A percentile compares a stretch with the other conserved stretches of the same genome.
phyloP scores from a whole-genome alignment of 2,329 filamentous ascomycete species.

The Periconia macrospinosa region DNA sequence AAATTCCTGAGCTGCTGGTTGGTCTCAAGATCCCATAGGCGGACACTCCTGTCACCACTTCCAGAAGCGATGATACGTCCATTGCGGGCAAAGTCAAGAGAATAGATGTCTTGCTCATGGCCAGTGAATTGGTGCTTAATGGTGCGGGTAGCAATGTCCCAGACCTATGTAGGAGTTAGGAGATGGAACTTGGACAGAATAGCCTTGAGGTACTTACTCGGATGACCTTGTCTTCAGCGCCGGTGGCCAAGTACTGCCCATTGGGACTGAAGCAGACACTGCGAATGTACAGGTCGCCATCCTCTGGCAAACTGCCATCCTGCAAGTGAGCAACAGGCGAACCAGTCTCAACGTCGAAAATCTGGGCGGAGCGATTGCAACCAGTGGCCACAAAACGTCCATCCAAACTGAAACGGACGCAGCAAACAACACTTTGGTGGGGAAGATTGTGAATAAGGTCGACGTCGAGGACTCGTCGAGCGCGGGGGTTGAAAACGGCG shows the following conservation, averaged over 20 bases:
- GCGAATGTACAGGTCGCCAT: constrained; percentile 92
- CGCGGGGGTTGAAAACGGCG: constrained; percentile 91
- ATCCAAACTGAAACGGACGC: constrained; percentile 93
- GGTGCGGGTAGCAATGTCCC: constrained; percentile 82
- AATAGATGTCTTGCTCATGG: constrained; percentile 98
- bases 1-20: constrained; percentile 81
- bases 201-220: constrained; percentile 62
- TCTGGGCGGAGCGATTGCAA: constrained; percentile 98
- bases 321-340: constrained; percentile 87
- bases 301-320: constrained; percentile 82
- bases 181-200: background rate
- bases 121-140: constrained; percentile 95
- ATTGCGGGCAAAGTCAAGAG: constrained; percentile 90
- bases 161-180: constrained; percentile 63
- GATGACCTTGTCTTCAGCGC: constrained; percentile 97
- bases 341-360: constrained; percentile 88
- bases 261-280: constrained; percentile 99
- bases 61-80: constrained; percentile 94
- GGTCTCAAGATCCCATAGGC: constrained; percentile 92
- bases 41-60: constrained; percentile 90
- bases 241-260: constrained; percentile 89
- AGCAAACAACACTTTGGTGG: constrained; percentile 97
- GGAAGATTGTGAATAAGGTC: constrained; percentile 89
- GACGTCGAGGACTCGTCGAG: constrained; percentile 87
- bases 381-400: constrained; percentile 95